Evolutionary conservation across 2,329 filamentous ascomycete genomes (phyloP).

Genomic region (Diaporthe vaccinii): DNA sequence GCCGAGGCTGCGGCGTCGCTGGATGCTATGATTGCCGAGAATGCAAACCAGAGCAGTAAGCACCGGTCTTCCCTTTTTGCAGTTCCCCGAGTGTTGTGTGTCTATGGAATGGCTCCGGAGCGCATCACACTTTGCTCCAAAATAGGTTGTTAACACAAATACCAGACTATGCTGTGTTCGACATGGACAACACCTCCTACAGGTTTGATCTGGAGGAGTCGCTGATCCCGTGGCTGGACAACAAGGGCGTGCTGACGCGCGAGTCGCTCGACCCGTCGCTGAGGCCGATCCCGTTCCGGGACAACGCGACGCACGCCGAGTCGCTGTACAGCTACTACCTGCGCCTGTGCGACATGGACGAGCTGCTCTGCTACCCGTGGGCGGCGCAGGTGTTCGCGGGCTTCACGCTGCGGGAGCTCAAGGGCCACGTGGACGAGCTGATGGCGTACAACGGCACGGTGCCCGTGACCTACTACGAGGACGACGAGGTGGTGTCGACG

Average conservation of each 20-base stretch:
- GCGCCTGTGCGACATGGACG: conserved; percentile 58
- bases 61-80: neutral
- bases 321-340: conserved; percentile 60
- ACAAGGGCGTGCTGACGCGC: conserved; percentile 56
- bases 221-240: conserved; percentile 58
- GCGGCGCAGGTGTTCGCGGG: conserved; percentile 58
- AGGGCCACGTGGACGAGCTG: conserved; percentile 34
- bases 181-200: conserved; percentile 62
- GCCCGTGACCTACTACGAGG: conserved; percentile 53
- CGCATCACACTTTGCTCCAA: no score
- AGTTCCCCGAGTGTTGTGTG: neutral
- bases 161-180: conserved; percentile 54
- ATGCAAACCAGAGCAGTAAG: conserved; percentile 51
- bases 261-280: conserved; percentile 56
- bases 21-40: conserved; percentile 54
- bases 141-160: no score
- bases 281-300: conserved; percentile 58
- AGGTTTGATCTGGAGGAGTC: conserved; percentile 59
- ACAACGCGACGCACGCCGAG: conserved; percentile 54
- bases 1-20: conserved; percentile 51
- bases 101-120: neutral
- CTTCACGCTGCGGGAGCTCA: conserved; percentile 44
- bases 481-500: conserved; percentile 47
- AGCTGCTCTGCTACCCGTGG: conserved; percentile 59
- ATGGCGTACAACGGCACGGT: conserved; percentile 50